Conservation (phyloP, 768 basidiomycete species). For the Mycena metata region DNA sequence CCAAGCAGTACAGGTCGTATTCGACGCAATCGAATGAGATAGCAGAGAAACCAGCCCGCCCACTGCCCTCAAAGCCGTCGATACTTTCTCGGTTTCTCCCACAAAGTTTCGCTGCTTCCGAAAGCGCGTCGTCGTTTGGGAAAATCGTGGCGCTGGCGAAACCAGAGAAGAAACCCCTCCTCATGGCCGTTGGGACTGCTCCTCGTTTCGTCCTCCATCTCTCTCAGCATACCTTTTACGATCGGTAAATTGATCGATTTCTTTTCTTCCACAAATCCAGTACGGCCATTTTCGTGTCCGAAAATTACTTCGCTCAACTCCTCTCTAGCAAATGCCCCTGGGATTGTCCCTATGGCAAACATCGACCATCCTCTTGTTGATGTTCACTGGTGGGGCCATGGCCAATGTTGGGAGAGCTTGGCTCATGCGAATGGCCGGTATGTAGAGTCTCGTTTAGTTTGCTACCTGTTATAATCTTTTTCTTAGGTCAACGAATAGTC, state of each 20-base stretch:
- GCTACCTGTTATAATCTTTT: background rate
- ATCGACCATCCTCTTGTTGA: slow-evolving; percentile 74
- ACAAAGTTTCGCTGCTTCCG: slow-evolving; percentile 36
- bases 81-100: slow-evolving; percentile 45
- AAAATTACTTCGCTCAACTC: background rate
- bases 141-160: slow-evolving; percentile 85
- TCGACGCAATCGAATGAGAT: slow-evolving; percentile 37
- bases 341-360: slow-evolving; percentile 87
- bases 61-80: slow-evolving; percentile 19
- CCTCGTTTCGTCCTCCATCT: slow-evolving; percentile 89
- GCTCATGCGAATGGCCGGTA: slow-evolving; percentile 89
- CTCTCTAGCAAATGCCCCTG: slow-evolving; percentile 77
- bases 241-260: slow-evolving; percentile 96
- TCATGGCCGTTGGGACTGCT: slow-evolving; percentile 84
- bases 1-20: slow-evolving; percentile 20
- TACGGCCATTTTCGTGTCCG: slow-evolving; percentile 52
- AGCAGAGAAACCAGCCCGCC: slow-evolving; percentile 16
- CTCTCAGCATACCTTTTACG: slow-evolving; percentile 93
- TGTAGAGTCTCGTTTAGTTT: slow-evolving; percentile 35
- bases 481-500: slow-evolving; percentile 87
- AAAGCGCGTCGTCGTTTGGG: slow-evolving; percentile 72
- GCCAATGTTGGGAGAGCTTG: slow-evolving; percentile 89
- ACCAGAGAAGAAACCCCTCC: slow-evolving; percentile 84
- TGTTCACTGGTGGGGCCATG: slow-evolving; percentile 89
- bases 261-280: slow-evolving; percentile 82